A percentile compares a stretch with the other conserved stretches of the same genome.
Conservation (phyloP, 495 filamentous ascomycete genomes). For the Penicillium malachiteum region DNA sequence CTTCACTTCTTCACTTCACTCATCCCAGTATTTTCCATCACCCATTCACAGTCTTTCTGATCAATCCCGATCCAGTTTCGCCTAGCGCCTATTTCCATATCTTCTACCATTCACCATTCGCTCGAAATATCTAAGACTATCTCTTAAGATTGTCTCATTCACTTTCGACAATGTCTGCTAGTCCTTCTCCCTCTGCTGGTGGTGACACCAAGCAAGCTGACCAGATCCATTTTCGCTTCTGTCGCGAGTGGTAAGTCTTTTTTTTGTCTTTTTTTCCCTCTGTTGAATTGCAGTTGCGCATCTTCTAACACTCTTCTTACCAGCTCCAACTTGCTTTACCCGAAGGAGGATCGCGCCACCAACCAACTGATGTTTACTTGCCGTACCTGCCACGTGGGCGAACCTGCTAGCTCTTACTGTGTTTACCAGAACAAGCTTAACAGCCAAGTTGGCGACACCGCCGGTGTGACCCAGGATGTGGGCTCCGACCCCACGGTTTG, state of each 20-base stretch:
- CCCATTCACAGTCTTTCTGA: background rate
- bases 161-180: constrained; percentile 51
- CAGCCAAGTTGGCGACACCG: constrained; percentile 88
- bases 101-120: background rate
- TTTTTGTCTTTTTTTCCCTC: background rate
- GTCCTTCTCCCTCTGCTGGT: constrained; percentile 56
- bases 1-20: background rate
- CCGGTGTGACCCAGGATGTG: constrained; percentile 95
- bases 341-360: constrained; percentile 76
- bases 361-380: constrained; percentile 74
- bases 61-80: background rate
- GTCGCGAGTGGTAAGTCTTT: constrained; percentile 76
- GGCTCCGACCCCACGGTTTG: constrained; percentile 96
- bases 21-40: background rate
- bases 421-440: constrained; percentile 90
- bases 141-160: background rate
- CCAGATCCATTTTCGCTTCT: constrained; percentile 94
- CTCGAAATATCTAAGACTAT: too few species aligned
- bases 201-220: constrained; percentile 60
- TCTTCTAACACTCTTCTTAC: background rate
- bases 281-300: background rate
- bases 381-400: constrained; percentile 87
- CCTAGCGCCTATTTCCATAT: background rate
- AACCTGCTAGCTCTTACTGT: constrained; percentile 79
- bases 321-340: constrained; percentile 95